A percentile compares a stretch with the other conserved stretches of the same genome.
Conservation (phyloP, 371 early-diverging fungal species). For the Apophysomyces trapeziformis region DNA sequence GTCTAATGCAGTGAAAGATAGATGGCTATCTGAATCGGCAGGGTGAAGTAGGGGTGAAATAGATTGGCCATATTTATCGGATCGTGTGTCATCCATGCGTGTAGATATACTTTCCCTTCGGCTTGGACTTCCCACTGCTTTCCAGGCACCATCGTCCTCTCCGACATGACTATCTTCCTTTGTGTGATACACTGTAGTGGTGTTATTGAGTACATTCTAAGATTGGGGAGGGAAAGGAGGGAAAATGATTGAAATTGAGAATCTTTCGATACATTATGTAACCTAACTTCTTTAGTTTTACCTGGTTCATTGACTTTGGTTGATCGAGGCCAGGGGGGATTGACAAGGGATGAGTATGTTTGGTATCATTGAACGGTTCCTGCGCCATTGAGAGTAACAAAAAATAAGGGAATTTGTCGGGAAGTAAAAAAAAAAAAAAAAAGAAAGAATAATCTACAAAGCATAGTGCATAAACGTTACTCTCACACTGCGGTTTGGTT, state of each 20-base stretch:
- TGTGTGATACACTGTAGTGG: background rate
- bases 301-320: background rate
- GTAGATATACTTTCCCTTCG: conserved; percentile 16
- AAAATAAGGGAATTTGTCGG: background rate
- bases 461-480: conserved; percentile 14
- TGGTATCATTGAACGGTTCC: background rate
- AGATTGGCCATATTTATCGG: background rate
- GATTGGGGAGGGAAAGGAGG: too few species aligned
- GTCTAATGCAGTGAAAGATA: background rate
- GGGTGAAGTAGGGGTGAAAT: conserved; percentile 2
- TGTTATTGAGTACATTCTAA: background rate
- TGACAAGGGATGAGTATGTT: background rate
- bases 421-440: conserved; percentile 3
- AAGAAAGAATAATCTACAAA: background rate
- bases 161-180: conserved; percentile 1
- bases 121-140: conserved; percentile 23
- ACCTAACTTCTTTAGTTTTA: background rate
- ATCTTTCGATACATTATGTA: too few species aligned
- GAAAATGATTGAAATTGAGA: too few species aligned
- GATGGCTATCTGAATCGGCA: background rate
- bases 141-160: conserved; percentile 18
- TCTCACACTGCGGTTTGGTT: background rate
- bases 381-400: background rate
- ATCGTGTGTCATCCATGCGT: conserved; percentile 7
- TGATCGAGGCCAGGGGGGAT: conserved; percentile 4